Evolutionary conservation across 495 filamentous ascomycete genomes (phyloP).

Genomic region (Aspergillus heteromorphus): DNA sequence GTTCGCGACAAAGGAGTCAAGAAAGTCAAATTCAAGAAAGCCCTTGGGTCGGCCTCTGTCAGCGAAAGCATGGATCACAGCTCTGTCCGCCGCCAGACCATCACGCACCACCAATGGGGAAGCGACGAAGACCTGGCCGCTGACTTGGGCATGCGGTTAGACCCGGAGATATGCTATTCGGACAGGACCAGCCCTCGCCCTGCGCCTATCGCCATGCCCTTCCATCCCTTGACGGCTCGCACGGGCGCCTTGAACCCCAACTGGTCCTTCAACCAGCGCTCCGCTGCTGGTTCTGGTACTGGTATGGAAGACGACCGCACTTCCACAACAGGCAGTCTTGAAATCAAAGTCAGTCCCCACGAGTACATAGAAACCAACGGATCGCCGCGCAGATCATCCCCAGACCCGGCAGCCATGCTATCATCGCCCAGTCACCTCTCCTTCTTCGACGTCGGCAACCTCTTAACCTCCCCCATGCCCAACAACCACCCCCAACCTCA

Average conservation of each 20-base stretch:
- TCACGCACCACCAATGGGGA: conserved; percentile 65
- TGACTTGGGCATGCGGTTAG: conserved; percentile 62
- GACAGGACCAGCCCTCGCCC: conserved; percentile 31
- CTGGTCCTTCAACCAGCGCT: conserved; percentile 27
- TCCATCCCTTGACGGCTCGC: conserved; percentile 20
- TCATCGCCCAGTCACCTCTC: conserved; percentile 29
- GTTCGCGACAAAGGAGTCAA: conserved; percentile 74
- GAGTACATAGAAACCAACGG: conserved; percentile 33
- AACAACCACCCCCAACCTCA: conserved; percentile 6
- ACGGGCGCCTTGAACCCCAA: conserved; percentile 27
- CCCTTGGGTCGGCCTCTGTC: conserved; percentile 48
- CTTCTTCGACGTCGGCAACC: conserved; percentile 68
- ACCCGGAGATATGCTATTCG: conserved; percentile 51
- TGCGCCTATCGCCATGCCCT: conserved; percentile 30
- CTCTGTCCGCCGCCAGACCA: conserved; percentile 42
- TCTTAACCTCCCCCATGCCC: conserved; percentile 42
- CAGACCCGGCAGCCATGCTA: not conserved
- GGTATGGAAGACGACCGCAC: conserved; percentile 21
- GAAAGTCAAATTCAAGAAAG: conserved; percentile 63
- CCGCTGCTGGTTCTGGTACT: not conserved
- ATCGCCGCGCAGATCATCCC: conserved; percentile 15
- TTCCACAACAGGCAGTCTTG: conserved; percentile 29
- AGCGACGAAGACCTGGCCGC: conserved; percentile 76
- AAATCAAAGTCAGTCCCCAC: conserved; percentile 30
- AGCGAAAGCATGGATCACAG: conserved; percentile 48